A percentile compares a stretch with the other conserved stretches of the same genome.
phyloP scores from a whole-genome alignment of 371 early-diverging fungal genomes.

The Mucor plumbeus region DNA sequence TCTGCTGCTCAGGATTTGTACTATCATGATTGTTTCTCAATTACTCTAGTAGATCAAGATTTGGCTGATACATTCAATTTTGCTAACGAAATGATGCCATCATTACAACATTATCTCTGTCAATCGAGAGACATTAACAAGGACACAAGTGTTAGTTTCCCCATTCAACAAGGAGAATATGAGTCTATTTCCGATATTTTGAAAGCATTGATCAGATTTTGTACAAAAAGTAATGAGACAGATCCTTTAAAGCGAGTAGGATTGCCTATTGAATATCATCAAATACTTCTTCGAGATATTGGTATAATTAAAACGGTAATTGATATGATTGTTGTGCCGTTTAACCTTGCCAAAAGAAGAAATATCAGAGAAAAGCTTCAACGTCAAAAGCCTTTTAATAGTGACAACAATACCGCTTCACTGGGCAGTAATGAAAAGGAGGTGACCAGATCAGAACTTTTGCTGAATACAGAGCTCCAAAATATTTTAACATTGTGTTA shows the following conservation, averaged over 20 bases:
- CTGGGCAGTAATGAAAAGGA: not conserved
- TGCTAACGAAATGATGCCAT: constrained; percentile 43
- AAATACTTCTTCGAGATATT: constrained; percentile 55
- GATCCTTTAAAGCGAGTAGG: constrained; percentile 52
- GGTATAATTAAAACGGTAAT: constrained; percentile 52
- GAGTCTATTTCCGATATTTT: constrained; percentile 13
- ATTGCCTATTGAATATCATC: constrained; percentile 51
- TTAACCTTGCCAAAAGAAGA: constrained; percentile 40
- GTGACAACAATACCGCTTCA: not conserved
- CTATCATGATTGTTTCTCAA: constrained; percentile 51
- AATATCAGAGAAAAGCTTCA: constrained; percentile 10
- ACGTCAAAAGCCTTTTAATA: not conserved
- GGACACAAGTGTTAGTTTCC: not conserved
- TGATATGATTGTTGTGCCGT: constrained; percentile 51
- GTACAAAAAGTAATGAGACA: constrained; percentile 48
- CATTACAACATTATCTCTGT: constrained; percentile 30
- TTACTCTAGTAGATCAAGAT: constrained; percentile 37
- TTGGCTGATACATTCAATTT: constrained; percentile 39
- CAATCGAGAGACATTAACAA: not conserved
- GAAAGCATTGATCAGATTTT: constrained; percentile 53
- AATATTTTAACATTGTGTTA: constrained; percentile 34
- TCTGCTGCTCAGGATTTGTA: constrained; percentile 43
- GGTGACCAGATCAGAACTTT: not conserved
- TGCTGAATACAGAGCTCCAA: constrained; percentile 14
- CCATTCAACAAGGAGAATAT: not conserved